Evolutionary conservation across 2,329 filamentous ascomycete species (phyloP).

Genomic region (Ophiostoma sp.): DNA sequence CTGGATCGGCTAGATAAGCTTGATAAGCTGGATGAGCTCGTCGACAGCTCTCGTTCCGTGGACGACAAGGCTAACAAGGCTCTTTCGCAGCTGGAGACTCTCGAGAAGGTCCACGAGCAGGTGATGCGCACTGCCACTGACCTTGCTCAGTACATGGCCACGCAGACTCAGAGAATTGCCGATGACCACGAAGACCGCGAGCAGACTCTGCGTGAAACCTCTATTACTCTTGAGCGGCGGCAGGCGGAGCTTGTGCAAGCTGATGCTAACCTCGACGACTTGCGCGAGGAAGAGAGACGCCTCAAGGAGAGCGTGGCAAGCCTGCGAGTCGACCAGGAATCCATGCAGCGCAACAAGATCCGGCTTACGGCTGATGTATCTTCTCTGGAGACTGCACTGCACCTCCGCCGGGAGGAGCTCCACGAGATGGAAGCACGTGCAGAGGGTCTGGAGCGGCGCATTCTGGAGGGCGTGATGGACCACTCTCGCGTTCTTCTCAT

Average conservation of each 20-base stretch:
- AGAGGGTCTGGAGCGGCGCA: conserved; percentile 82
- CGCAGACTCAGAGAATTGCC: conserved; percentile 67
- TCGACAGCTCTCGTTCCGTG: conserved; percentile 54
- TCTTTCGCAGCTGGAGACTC: conserved; percentile 68
- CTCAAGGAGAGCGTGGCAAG: conserved; percentile 53
- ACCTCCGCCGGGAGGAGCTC: conserved; percentile 84
- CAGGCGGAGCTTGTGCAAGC: conserved; percentile 59
- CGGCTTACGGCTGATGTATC: conserved; percentile 80
- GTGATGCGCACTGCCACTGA: conserved; percentile 79
- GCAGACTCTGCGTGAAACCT: conserved; percentile 72
- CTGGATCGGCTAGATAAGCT: conserved; percentile 42
- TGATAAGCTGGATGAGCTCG: conserved; percentile 52
- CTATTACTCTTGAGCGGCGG: conserved; percentile 72
- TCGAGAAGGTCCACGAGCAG: conserved; percentile 84
- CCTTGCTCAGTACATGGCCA: conserved; percentile 73
- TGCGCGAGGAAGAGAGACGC: conserved; percentile 46
- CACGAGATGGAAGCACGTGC: conserved; percentile 85
- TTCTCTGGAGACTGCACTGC: conserved; percentile 82
- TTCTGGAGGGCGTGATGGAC: conserved; percentile 92
- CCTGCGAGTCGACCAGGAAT: conserved; percentile 66
- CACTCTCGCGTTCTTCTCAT: conserved; percentile 89
- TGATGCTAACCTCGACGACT: conserved; percentile 47
- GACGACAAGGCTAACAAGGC: conserved; percentile 53
- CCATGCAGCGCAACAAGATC: conserved; percentile 69
- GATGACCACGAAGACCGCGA: conserved; percentile 75